Evolutionary conservation across 768 basidiomycete species (phyloP), one percentile per base, ranked within the genome.

Genomic region (Pleurotus eryngii): DNA sequence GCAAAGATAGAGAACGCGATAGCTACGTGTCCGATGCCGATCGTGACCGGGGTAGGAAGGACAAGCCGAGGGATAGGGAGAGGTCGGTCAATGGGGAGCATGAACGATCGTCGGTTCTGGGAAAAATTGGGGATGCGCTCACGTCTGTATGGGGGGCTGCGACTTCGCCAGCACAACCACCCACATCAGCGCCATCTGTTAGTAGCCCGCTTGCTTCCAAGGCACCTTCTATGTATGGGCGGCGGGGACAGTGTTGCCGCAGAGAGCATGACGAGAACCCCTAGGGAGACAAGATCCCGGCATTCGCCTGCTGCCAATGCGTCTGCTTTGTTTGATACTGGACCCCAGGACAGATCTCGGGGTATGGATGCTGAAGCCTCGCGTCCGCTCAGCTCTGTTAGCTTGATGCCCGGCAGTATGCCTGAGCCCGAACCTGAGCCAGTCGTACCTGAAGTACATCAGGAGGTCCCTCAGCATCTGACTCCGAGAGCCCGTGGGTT

Each of bases 131-230:
- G 1, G 72, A 82, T 2, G 63, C 76, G 4, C 74, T 82, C 43
- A 74, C 64, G 18, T 74, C 81, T 0, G 71, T 82, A 4, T 83
- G 83, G 81, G 84, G 82, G 37, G 45, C 62, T n/a, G 55, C 45
- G 11, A 61, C 62, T 56, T 46, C 58, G 35, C 49, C 57, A 8
- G 18, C 58, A 11, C 24, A 26, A 26, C 24, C 24, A 0, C 24
- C 24, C 24, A 26, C 35, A 4, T 45, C 46, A 4, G 15, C 54
- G 14, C 43, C 54, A 12, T 15, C 43, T 43, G 42, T 37, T 35
- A 37, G 26, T 26, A 55, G 54, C 43, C 45, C 26, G 18, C 22
- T 24, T 24, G 42, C 54, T 37, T 55, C 54, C 11, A 43, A 39
- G 27, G 24, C 14, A 35, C n/a, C 26, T 15, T 55, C 54, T 8